These are phyloP conservation scores for Physcomitrium patens DNA, from an alignment of 225 moss, liverwort and hornwort species.

Conservation along the genomic window DNA sequence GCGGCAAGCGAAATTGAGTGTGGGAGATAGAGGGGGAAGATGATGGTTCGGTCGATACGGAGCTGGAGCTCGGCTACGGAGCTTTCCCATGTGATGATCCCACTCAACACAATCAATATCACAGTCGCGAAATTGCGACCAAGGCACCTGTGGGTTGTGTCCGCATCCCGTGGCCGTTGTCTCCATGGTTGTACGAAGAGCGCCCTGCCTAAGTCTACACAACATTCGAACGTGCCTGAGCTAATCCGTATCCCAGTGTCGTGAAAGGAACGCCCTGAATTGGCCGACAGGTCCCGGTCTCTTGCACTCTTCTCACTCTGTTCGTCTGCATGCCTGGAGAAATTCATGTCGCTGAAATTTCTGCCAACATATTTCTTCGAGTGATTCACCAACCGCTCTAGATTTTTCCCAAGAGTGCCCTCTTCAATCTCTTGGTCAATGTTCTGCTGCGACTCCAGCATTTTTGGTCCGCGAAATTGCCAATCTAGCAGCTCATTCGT, in stretches of 20 bases:
- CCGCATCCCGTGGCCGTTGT: constrained; percentile 39
- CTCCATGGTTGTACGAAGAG: constrained; percentile 55
- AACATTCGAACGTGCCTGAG: constrained; percentile 17
- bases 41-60: constrained; percentile 33
- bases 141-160: background rate
- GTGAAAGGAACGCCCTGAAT: constrained; percentile 21
- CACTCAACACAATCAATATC: constrained; percentile 26
- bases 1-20: constrained; percentile 55
- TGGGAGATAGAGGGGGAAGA: constrained; percentile 78
- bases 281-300: background rate
- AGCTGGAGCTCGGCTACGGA: constrained; percentile 51
- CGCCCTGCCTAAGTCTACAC: constrained; percentile 35
- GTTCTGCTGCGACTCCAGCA: constrained; percentile 38
- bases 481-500: constrained; percentile 10
- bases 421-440: constrained; percentile 8
- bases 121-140: constrained; percentile 44
- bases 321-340: no score
- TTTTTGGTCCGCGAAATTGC: background rate
- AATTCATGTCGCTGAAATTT: constrained; percentile 15
- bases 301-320: no score
- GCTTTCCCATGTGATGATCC: constrained; percentile 71
- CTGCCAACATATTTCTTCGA: constrained; percentile 20
- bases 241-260: constrained; percentile 20
- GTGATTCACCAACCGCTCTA: constrained; percentile 28
- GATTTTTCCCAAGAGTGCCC: constrained; percentile 16